These are phyloP conservation scores for Microbotryum violaceum DNA, from an alignment of 1,284 basidiomycete genomes.

Conservation along the genomic window DNA sequence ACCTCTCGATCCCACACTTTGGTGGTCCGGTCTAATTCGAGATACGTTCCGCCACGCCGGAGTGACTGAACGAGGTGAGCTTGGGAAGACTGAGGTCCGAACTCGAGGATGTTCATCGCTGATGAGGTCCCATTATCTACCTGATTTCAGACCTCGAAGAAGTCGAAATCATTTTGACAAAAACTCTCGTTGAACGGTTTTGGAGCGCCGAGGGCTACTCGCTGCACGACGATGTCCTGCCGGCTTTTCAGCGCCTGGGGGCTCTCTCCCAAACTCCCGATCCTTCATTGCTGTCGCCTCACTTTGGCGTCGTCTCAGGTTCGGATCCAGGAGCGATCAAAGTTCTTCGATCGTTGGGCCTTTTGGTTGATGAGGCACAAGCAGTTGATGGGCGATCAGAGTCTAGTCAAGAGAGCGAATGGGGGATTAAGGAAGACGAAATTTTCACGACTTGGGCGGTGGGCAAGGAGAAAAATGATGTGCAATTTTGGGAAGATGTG, in stretches of 20 bases:
- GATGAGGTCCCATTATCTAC: neutral
- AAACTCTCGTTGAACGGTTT: constrained; percentile 28
- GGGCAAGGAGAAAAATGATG: constrained; percentile 14
- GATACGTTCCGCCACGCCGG: constrained; percentile 27
- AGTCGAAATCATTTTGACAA: neutral
- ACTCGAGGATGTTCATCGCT: neutral
- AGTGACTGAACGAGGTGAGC: constrained; percentile 15
- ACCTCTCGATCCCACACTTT: constrained; percentile 21
- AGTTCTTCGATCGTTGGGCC: constrained; percentile 27
- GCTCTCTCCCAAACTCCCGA: neutral
- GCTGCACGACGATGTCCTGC: constrained; percentile 23
- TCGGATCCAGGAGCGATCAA: constrained; percentile 23
- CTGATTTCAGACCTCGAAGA: constrained; percentile 5
- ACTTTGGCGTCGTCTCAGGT: constrained; percentile 25
- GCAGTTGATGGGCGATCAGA: no score
- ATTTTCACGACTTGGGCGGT: constrained; percentile 25
- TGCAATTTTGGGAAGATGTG: constrained; percentile 20
- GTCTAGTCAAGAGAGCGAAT: neutral
- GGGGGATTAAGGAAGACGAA: constrained; percentile 10
- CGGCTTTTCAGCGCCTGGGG: constrained; percentile 17
- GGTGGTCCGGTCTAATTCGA: constrained; percentile 33
- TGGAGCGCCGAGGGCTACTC: constrained; percentile 27
- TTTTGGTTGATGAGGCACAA: neutral
- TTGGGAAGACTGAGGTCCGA: no score
- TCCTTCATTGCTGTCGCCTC: neutral